A percentile compares a stretch with the other conserved stretches of the same genome.
Conservation (phyloP, 768 basidiomycete genomes). For the Panellus pusillus region DNA sequence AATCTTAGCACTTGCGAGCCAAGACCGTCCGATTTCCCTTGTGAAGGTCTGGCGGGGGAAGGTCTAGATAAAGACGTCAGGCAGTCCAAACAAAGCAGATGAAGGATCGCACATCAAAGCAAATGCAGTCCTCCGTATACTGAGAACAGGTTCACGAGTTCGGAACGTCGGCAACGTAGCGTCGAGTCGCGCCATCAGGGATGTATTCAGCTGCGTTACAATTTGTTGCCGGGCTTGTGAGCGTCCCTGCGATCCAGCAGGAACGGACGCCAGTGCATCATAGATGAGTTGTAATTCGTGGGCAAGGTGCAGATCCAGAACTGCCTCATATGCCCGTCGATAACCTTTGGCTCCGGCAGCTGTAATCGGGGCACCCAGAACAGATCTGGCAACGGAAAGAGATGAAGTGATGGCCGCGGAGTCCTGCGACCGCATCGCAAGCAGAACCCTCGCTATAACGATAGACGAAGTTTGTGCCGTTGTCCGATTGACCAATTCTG, state of each 20-base stretch:
- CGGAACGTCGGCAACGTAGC: constrained; percentile 86
- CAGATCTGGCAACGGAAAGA: constrained; percentile 63
- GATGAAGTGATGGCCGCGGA: constrained; percentile 43
- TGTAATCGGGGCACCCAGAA: constrained; percentile 77
- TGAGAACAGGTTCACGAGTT: constrained; percentile 83
- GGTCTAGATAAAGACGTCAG: constrained; percentile 22
- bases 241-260: constrained; percentile 37
- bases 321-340: constrained; percentile 82
- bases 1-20: constrained; percentile 93
- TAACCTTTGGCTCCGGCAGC: constrained; percentile 83
- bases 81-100: not conserved
- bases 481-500: constrained; percentile 52
- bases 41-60: constrained; percentile 40
- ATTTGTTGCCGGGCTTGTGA: constrained; percentile 35
- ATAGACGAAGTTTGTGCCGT: constrained; percentile 58
- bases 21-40: constrained; percentile 75
- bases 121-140: constrained; percentile 86
- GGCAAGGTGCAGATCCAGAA: constrained; percentile 80
- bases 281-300: constrained; percentile 81
- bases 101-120: constrained; percentile 54
- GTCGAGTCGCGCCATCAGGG: constrained; percentile 66
- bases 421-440: constrained; percentile 71
- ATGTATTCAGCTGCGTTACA: constrained; percentile 45
- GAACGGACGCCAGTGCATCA: constrained; percentile 38
- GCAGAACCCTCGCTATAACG: constrained; percentile 75